Base-by-base conservation (phyloP, 108 stramenopile species). In the Nannochloropsis salina region DNA sequence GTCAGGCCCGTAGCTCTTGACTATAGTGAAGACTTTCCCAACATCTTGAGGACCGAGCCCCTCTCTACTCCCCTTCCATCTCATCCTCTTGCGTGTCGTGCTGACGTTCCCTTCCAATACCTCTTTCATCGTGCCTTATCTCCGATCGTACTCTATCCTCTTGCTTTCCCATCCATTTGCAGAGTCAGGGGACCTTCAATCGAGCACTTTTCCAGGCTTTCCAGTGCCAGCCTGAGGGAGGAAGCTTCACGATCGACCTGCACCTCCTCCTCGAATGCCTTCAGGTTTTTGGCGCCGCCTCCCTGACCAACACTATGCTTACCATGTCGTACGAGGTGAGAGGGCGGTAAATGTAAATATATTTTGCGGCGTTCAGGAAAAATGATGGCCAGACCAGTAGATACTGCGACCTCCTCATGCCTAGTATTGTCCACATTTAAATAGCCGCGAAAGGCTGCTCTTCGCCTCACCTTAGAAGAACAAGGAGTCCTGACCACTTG, bases 231-330 rank as follows among this genome's bases (percentile, higher is more conserved):
- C 10, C 42, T 81, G 22, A 44, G 21, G 40, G 96, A 95, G 84
- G 97, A 96, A 86, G 95, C 92, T 91, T 97, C 96, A 43, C 96
- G 93, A 44, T 96, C 96, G 89, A 95, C 95, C 80, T 93, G 91
- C 2, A 93, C 94, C 41, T 95, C 95, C 84, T 93, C 94, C 91
- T 96, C 94, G 45, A 98, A 90, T 87, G 96, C 96, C 11, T 96
- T 96, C 82, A 98, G 94, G 83, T 97, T 88, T 79, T 96, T 92
- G 11, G 94, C 85, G 92, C 92, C 9, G 98, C 95, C 20, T 94
- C 89, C 82, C 94, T 95, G 44, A 97, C 97, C 15, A 98, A 90
- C 85, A 92, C 93, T 96, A 98, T 98, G 90, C 97, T 98, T 43
- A 93, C 94, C 86, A 98, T 97, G 45, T 97, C 96, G 82, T 96